Evolutionary conservation across 495 filamentous ascomycete genomes (phyloP), one percentile per base, ranked within the genome.

Genomic region (Aspergillus cristatus): DNA sequence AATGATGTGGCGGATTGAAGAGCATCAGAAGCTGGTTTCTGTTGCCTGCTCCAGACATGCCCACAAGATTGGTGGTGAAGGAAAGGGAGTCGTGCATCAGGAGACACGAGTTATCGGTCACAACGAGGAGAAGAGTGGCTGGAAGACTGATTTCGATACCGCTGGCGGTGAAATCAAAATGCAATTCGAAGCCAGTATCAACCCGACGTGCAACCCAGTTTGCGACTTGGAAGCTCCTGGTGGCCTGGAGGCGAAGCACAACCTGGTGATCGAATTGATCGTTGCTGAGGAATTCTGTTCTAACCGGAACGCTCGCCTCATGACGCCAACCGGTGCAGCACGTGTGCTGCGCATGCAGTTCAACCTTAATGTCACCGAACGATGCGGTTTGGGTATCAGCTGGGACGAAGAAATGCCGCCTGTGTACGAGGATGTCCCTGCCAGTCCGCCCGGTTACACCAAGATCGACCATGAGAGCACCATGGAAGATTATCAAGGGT

Each of bases 401-500:
- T 99, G 91, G 91, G 91, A 99, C 41, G 87, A 95, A 60, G 91
- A 99, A 62, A 77, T 82, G 57, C 91, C 91, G 25, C 91, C 91
- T 0, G 76, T 90, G 50, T 99, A 99, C 53, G 84, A 91, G 63
- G 85, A 97, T 53, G 87, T 99, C 18, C 89, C 90, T 0, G 79
- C 77, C 6, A 85, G 82, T 32, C 91, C 91, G 22, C 91, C 91
- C 0, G 73, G 72, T 2, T 97, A 98, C 51, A 56, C 54, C n/a
- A 62, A 54, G 41, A 49, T 71, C 18, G 57, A 65, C 17, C 65
- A 55, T 14, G 34, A 38, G 38, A 62, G 63, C 38, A 42, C 53
- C 16, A 67, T 69, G 44, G 67, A 68, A 34, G 63, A 69, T 46
- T 69, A 69, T 45, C 29, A 42, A 12, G 65, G 63, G 15, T 69